Base-by-base conservation (phyloP, 2,329 filamentous ascomycete species). In the Pseudogymnoascus sp. region DNA sequence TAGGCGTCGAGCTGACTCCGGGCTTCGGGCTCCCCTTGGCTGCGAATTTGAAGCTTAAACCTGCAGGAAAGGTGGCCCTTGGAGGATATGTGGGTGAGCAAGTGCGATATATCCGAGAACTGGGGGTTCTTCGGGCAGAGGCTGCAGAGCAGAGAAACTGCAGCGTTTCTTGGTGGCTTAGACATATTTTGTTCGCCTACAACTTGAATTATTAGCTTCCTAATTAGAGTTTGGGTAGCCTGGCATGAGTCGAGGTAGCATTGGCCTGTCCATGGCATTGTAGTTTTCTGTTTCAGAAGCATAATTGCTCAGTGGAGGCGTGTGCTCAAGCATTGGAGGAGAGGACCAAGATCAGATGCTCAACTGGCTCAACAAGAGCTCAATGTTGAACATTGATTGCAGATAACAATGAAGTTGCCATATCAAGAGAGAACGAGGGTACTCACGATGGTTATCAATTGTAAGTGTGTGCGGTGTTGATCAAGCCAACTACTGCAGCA, bases 91-190 rank as follows among this genome's bases (percentile, higher is more conserved):
- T 97, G 93, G 10, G 93, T 97, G 71, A 97, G 83, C 37, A 97
- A 79, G 74, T 97, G 93, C 35, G 92, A 96, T 47, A 92, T 80
- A 74, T 97, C 93, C 61, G 91, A 96, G 76, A 97, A 97, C 31
- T 76, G 83, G 39, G 90, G 90, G 64, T 82, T 82, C 67, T 87
- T 90, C 36, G 89, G 87, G 72, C 93, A 97, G 67, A 96, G 87
- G 70, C 81, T 86, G 83, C 93, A 97, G 67, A 84, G 77, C 58
- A 97, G 84, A 62, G 88, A 85, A 63, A 92, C 86, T 57, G 61
- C 21, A 13, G 57, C 61, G 26, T 60, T 59, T 17, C 8, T 33
- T 50, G 65, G 60, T 17, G 36, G 21, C 44, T 59, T 58, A 41
- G 63, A 61, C 63, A 64, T 64, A 8, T 24, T 63, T 33, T 31